Percentiles rank a stretch among this genome's conserved stretches.
phyloP scores from a whole-genome alignment of 192 early-diverging fungal species.

The Endogone sp. region DNA sequence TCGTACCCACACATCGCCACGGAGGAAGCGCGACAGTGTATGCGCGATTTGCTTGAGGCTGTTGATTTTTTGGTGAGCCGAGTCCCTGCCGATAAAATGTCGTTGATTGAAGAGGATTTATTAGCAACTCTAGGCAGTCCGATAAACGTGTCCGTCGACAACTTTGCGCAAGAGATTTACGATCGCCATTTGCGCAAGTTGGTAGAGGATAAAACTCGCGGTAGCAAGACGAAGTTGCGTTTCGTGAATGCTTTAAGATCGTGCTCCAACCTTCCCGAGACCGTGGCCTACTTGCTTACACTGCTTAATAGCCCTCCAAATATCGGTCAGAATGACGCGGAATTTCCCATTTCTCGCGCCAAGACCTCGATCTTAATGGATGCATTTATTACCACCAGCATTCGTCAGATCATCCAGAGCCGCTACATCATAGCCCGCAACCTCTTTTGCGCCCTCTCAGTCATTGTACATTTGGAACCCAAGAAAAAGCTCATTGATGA shows the following conservation, averaged over 20 bases:
- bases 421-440: constrained; percentile 7
- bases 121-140: constrained; percentile 8
- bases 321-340: background rate
- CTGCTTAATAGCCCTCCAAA: background rate
- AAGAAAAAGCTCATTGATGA: background rate
- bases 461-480: background rate
- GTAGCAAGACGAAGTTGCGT: background rate
- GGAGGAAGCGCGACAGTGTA: no score
- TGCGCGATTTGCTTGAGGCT: background rate
- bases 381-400: constrained; percentile 4
- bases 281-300: constrained; percentile 5
- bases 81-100: background rate
- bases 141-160: constrained; percentile 2
- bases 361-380: constrained; percentile 5
- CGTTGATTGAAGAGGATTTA: constrained; percentile 4
- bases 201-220: background rate
- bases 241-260: constrained; percentile 2
- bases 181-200: constrained; percentile 4
- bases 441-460: background rate
- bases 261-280: constrained; percentile 5
- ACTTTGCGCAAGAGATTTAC: constrained; percentile 7
- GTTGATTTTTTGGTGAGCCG: constrained; percentile 1
- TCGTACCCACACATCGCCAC: no score
- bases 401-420: background rate
- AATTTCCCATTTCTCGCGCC: background rate